A percentile compares a stretch with the other conserved stretches of the same genome.
Conservation (phyloP, 352 stramenopile species). For the Pythium dissimile region DNA sequence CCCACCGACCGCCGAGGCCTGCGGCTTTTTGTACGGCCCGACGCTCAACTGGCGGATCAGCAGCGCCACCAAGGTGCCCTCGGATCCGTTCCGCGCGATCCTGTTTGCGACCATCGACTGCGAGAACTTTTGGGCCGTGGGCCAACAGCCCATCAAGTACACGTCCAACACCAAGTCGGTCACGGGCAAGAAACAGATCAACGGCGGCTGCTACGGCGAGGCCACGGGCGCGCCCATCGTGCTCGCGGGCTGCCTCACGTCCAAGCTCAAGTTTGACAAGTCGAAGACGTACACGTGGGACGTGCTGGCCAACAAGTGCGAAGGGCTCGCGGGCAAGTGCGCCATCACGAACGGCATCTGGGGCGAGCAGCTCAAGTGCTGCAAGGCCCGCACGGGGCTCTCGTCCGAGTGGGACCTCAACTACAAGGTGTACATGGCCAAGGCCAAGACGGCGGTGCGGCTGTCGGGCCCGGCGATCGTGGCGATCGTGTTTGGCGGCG, state of each 20-base stretch:
- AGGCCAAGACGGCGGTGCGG: slow-evolving; percentile 39
- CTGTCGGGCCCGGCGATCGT: slow-evolving; percentile 71
- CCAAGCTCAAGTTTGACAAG: slow-evolving; percentile 73
- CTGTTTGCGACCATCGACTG: slow-evolving; percentile 85
- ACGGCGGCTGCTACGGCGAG: slow-evolving; percentile 80
- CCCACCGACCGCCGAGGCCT: slow-evolving; percentile 58
- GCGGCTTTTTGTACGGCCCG: slow-evolving; percentile 80
- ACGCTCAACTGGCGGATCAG: slow-evolving; percentile 83
- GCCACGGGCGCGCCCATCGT: slow-evolving; percentile 53
- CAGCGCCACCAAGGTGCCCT: slow-evolving; percentile 46
- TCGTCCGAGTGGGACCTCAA: slow-evolving; percentile 67
- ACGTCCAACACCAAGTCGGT: slow-evolving; percentile 67
- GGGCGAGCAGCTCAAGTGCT: slow-evolving; percentile 83
- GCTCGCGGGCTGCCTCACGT: slow-evolving; percentile 78
- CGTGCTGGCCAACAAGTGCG: slow-evolving; percentile 75
- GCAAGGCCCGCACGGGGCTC: slow-evolving; percentile 46
- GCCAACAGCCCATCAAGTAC: slow-evolving; percentile 72
- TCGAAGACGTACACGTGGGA: slow-evolving; percentile 83
- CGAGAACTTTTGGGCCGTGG: slow-evolving; percentile 82
- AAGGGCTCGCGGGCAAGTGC: slow-evolving; percentile 70
- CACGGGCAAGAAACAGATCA: slow-evolving; percentile 79
- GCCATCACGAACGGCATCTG: slow-evolving; percentile 84
- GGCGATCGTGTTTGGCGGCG: slow-evolving; percentile 77
- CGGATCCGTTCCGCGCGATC: slow-evolving; percentile 45
- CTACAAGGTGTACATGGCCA: slow-evolving; percentile 68